Base-by-base conservation (phyloP, 1,284 basidiomycete genomes). In the Meira nashicola region DNA sequence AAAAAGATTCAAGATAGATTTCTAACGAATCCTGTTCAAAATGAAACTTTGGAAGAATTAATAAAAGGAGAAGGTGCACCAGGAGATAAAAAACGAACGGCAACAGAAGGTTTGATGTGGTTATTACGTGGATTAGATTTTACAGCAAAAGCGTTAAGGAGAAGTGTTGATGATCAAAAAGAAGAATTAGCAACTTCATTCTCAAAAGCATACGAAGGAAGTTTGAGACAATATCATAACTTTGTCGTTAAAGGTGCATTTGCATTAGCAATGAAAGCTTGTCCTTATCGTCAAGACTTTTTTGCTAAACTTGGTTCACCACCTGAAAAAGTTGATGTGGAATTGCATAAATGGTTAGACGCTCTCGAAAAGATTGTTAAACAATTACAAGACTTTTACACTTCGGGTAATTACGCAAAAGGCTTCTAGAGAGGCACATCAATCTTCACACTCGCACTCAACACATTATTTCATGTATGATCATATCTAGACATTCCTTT, bases 91-190 rank as follows among this genome's bases (percentile, higher is more conserved):
- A 91, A 92, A 80, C 83, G 85, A 12, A 84, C 84, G 0, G 91
- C 93, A 3, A 95, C 92, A 0, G 88, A 95, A 71, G 92, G 90
- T 15, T 83, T 97, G 57, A 82, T 96, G 80, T 98, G 93, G 94
- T 84, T 98, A 52, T 82, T 89, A 55, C 85, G 90, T 39, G 94
- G 92, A 3, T 85, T 95, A 59, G 85, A 87, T 49, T 98, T 99
- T 81, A 99, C 94, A 28, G 87, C 89, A 77, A 83, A 87, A 63
- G 90, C 89, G 0, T 85, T 98, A 52, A 84, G 89, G 63, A 82
- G 84, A 59, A 86, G 87, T 1, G 86, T 91, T 67, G 81, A 81
- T 10, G 85, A 94, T 80, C 81, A 84, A 55, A 78, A 76, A 5
- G 84, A 87, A 67, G 90, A 95, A 77, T 84, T 98, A 19, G 77